Evolutionary conservation across 306 rosid species (phyloP).

Genomic region (Sindora glabra): DNA sequence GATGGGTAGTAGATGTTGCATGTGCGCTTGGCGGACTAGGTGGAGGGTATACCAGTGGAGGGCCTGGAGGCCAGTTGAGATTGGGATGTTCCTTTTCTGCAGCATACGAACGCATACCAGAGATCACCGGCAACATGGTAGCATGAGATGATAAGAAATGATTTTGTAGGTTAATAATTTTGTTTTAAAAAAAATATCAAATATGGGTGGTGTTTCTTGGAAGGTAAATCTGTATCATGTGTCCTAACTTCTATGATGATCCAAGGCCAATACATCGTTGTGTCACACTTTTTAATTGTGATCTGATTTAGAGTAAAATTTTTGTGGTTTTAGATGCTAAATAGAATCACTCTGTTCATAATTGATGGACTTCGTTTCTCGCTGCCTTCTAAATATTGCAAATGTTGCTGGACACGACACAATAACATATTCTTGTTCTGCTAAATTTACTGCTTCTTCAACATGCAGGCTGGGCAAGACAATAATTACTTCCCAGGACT

Average conservation of each 20-base stretch:
- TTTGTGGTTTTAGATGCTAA: too few relatives aligned
- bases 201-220: too few relatives aligned
- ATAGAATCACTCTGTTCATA: too few relatives aligned
- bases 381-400: too few relatives aligned
- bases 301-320: too few relatives aligned
- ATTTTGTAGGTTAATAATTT: background rate
- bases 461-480: conserved; percentile 34
- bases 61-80: background rate
- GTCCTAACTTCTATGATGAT: too few relatives aligned
- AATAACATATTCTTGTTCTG: background rate
- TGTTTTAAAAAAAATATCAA: too few relatives aligned
- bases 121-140: background rate
- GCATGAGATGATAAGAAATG: background rate
- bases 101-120: background rate
- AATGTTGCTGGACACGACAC: background rate
- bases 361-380: too few relatives aligned
- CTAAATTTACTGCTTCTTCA: background rate
- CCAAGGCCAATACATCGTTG: too few relatives aligned
- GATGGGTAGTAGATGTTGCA: background rate
- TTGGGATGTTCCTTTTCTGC: background rate
- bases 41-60: background rate
- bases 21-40: background rate
- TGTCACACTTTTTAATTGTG: too few relatives aligned
- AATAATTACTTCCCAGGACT: conserved; percentile 54
- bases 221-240: too few relatives aligned